These are phyloP conservation scores for Dorcoceras hygrometricum DNA, from an alignment of 257 asterid species.

Conservation along the genomic window DNA sequence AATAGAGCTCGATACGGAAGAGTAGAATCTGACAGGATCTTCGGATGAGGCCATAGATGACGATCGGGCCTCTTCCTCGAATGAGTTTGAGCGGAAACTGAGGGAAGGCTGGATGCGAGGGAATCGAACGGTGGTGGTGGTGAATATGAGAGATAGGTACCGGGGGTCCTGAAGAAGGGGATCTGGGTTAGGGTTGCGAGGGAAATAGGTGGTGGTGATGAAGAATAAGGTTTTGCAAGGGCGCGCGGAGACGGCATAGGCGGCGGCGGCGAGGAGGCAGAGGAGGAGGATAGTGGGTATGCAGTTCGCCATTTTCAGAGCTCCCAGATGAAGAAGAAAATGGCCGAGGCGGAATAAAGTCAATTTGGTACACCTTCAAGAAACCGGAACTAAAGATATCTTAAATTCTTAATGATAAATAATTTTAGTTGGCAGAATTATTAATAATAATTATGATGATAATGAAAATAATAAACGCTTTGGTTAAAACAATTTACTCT, in stretches of 20 bases:
- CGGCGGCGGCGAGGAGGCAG: conserved; percentile 38
- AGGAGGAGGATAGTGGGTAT: conserved; percentile 36
- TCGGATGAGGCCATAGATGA: conserved; percentile 22
- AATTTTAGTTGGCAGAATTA: too few species aligned
- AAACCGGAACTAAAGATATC: too few species aligned
- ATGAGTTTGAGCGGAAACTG: not conserved
- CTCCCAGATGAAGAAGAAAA: not conserved
- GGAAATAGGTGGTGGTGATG: conserved; percentile 39
- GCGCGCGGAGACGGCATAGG: conserved; percentile 50
- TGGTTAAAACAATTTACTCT: too few species aligned
- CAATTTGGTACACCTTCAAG: not conserved
- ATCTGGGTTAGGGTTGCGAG: conserved; percentile 38
- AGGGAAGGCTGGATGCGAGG: not conserved
- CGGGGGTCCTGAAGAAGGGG: conserved; percentile 33
- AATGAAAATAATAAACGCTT: too few species aligned
- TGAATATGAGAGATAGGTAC: conserved; percentile 45
- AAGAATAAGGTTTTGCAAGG: conserved; percentile 79
- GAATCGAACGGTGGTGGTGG: conserved; percentile 11
- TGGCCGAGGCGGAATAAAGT: not conserved
- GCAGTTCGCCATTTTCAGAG: conserved; percentile 43
- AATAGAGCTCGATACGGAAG: conserved; percentile 51
- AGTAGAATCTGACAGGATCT: conserved; percentile 33
- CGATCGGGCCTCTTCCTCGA: not conserved
- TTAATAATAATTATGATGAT: too few species aligned
- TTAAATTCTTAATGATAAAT: too few species aligned